Evolutionary conservation across 805 yeast species (phyloP).

Genomic region (Wickerhamomyces bovis): DNA sequence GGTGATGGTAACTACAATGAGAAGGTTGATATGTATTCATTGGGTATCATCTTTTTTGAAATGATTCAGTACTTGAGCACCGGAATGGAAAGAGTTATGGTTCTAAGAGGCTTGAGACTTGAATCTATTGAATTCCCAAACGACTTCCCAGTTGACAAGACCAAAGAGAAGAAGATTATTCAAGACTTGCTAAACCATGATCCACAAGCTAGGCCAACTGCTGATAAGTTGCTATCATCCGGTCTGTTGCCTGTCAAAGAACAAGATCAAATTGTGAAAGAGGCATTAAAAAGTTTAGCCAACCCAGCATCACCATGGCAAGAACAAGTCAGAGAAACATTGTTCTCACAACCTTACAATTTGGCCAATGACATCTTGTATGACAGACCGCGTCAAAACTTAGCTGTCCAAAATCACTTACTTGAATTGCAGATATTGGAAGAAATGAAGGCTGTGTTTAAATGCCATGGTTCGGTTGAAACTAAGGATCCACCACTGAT

Average conservation of each 20-base stretch:
- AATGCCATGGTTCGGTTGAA: slow-evolving; percentile 82
- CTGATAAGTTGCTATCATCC: slow-evolving; percentile 65
- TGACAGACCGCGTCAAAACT: slow-evolving; percentile 39
- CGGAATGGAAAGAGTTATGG: slow-evolving; percentile 86
- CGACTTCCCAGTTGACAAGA: slow-evolving; percentile 49
- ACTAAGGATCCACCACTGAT: slow-evolving; percentile 57
- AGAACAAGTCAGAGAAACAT: slow-evolving; percentile 79
- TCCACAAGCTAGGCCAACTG: slow-evolving; percentile 75
- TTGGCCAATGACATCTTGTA: slow-evolving; percentile 80
- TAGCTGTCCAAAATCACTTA: slow-evolving; percentile 42
- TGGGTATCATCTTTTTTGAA: slow-evolving; percentile 93
- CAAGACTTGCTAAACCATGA: slow-evolving; percentile 67
- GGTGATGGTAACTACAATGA: slow-evolving; percentile 79
- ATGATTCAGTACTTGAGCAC: slow-evolving; percentile 86
- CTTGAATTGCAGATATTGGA: slow-evolving; percentile 55
- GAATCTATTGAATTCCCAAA: slow-evolving; percentile 61
- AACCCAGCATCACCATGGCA: slow-evolving; percentile 95
- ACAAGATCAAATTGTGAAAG: slow-evolving; percentile 84
- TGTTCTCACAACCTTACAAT: slow-evolving; percentile 81
- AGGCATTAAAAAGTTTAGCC: slow-evolving; percentile 77
- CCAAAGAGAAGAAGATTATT: slow-evolving; percentile 64
- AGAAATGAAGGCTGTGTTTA: slow-evolving; percentile 57
- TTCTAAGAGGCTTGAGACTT: slow-evolving; percentile 57
- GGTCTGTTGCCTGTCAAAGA: slow-evolving; percentile 85
- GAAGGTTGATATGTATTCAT: slow-evolving; percentile 91